These are phyloP conservation scores for Bimuria novae-zelandiae DNA, from an alignment of 2,329 filamentous ascomycete genomes.

Conservation along the genomic window DNA sequence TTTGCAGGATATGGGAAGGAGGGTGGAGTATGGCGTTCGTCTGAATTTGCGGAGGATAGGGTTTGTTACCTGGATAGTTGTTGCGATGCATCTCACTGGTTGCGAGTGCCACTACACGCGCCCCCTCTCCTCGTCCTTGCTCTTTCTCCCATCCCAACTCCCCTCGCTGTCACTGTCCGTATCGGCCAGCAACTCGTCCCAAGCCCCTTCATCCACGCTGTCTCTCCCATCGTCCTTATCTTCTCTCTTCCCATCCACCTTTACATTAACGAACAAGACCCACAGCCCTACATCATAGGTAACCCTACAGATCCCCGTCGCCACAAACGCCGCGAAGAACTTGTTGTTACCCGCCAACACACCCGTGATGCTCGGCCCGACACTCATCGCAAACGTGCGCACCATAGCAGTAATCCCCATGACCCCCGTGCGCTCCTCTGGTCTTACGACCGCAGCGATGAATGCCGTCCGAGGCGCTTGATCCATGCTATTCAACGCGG, in stretches of 20 bases:
- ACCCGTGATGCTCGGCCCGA: slow-evolving; percentile 46
- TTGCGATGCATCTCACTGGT: no score
- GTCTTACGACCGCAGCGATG: slow-evolving; percentile 68
- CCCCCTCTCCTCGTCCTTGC: slow-evolving; percentile 27
- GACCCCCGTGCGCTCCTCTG: slow-evolving; percentile 69
- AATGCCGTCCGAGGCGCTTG: slow-evolving; percentile 69
- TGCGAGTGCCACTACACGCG: not conserved
- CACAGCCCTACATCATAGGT: slow-evolving; percentile 46
- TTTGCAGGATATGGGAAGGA: no score
- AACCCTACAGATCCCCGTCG: slow-evolving; percentile 41
- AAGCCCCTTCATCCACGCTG: slow-evolving; percentile 25
- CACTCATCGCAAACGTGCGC: slow-evolving; percentile 62
- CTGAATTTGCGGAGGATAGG: no score
- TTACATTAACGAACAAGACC: slow-evolving; percentile 45
- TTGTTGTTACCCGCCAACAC: slow-evolving; percentile 37
- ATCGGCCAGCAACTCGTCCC: slow-evolving; percentile 38
- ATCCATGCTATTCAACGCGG: slow-evolving; percentile 70
- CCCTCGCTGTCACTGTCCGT: slow-evolving; percentile 29
- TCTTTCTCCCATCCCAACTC: slow-evolving; percentile 21
- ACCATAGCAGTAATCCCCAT: slow-evolving; percentile 70
- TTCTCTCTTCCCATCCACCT: slow-evolving; percentile 25
- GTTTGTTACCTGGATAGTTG: no score
- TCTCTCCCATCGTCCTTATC: slow-evolving; percentile 24
- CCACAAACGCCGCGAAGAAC: slow-evolving; percentile 47
- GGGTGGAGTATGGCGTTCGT: no score